A percentile compares a stretch with the other conserved stretches of the same genome.
These are phyloP conservation scores for Ceratocystis cacaofunesta DNA, from an alignment of 2,329 filamentous ascomycete species.

Conservation along the genomic window DNA sequence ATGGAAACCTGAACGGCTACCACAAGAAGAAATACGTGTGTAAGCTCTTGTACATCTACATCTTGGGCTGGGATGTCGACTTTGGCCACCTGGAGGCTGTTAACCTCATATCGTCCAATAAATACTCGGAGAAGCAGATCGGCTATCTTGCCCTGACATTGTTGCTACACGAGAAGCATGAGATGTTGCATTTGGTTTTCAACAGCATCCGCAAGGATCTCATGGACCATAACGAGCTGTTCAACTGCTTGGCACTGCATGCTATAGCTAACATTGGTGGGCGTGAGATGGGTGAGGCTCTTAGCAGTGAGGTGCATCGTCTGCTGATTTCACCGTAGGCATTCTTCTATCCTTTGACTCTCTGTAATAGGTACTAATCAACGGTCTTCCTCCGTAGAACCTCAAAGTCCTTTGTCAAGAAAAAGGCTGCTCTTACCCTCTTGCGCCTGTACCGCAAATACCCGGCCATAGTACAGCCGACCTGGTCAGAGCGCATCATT, in stretches of 20 bases:
- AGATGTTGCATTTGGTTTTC: conserved; percentile 86
- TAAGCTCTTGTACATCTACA: conserved; percentile 99
- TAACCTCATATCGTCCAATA: conserved; percentile 88
- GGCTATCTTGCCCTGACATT: conserved; percentile 94
- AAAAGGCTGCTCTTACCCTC: conserved; percentile 90
- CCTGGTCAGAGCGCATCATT: conserved; percentile 96
- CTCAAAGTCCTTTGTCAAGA: conserved; percentile 97
- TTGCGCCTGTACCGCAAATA: conserved; percentile 89
- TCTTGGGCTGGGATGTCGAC: conserved; percentile 96
- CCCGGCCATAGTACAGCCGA: conserved; percentile 81
- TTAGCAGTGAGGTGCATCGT: conserved; percentile 82
- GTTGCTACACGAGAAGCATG: conserved; percentile 93
- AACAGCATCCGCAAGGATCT: conserved; percentile 98
- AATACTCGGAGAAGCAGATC: conserved; percentile 99
- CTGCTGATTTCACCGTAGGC: conserved; percentile 85
- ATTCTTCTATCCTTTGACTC: neutral
- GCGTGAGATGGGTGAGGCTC: conserved; percentile 89
- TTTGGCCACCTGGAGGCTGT: conserved; percentile 97
- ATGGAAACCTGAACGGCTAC: conserved; percentile 84
- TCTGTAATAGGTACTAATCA: neutral
- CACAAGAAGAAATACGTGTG: conserved; percentile 99
- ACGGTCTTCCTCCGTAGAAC: conserved; percentile 25
- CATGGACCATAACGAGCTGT: conserved; percentile 86
- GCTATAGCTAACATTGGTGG: conserved; percentile 96
- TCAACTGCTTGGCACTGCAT: conserved; percentile 91